Evolutionary conservation across 2,329 filamentous ascomycete species (phyloP).

Genomic region (Colletotrichum horii): DNA sequence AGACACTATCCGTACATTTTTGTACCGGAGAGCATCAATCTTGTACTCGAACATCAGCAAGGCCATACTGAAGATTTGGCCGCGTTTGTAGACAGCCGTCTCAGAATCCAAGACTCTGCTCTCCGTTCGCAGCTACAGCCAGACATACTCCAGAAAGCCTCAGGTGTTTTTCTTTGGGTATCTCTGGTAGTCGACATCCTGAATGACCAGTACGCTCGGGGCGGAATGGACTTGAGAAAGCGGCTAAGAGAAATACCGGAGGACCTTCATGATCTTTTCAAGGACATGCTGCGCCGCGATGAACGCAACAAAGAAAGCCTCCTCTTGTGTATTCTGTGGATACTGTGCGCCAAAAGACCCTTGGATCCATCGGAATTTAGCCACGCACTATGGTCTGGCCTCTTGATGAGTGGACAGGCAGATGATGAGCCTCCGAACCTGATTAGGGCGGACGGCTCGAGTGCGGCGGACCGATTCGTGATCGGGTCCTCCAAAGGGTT

Average conservation of each 20-base stretch:
- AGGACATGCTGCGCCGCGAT: slow-evolving; percentile 55
- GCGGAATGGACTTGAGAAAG: slow-evolving; percentile 27
- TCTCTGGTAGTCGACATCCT: slow-evolving; percentile 44
- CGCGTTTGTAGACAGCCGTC: slow-evolving; percentile 31
- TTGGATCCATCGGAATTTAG: slow-evolving; percentile 50
- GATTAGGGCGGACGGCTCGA: not conserved
- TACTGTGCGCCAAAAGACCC: slow-evolving; percentile 53
- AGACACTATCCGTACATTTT: not conserved
- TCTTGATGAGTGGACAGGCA: not conserved
- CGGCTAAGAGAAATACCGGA: slow-evolving; percentile 38
- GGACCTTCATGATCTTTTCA: slow-evolving; percentile 53
- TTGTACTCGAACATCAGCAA: slow-evolving; percentile 38
- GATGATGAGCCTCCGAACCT: slow-evolving; percentile 28
- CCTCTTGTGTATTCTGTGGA: slow-evolving; percentile 55
- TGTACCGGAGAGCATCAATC: slow-evolving; percentile 26
- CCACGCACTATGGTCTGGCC: slow-evolving; percentile 38
- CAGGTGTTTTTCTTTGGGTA: slow-evolving; percentile 49
- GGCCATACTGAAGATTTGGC: slow-evolving; percentile 41
- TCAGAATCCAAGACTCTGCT: slow-evolving; percentile 22
- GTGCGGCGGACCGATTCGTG: slow-evolving; percentile 36
- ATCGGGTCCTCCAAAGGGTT: slow-evolving; percentile 54
- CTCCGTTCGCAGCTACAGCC: not conserved
- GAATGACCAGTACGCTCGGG: slow-evolving; percentile 36
- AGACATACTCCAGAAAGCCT: slow-evolving; percentile 38
- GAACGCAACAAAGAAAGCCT: slow-evolving; percentile 42